Percentiles rank a stretch among this genome's conserved stretches.
Evolutionary conservation across 495 filamentous ascomycete species (phyloP).

Genomic region (Filosporella fistucella): DNA sequence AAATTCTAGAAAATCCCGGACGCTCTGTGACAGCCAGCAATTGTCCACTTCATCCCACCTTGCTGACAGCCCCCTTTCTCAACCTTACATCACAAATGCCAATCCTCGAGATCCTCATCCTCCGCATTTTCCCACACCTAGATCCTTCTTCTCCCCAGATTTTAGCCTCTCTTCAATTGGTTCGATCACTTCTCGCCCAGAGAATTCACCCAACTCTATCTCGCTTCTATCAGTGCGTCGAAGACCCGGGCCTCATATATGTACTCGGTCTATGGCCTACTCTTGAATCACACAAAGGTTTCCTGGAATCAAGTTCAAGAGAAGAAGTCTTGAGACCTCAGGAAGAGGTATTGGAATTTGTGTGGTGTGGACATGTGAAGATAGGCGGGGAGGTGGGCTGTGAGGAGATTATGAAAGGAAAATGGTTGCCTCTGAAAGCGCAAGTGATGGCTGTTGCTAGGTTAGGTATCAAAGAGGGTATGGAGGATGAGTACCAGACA

Average conservation of each 20-base stretch:
- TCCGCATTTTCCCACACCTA: background rate
- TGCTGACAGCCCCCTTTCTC: no score
- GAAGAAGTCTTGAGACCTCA: constrained; percentile 2
- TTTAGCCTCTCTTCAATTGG: background rate
- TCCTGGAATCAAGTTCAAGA: background rate
- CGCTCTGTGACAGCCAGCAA: no score
- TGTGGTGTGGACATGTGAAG: constrained; percentile 1
- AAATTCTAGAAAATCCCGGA: no score
- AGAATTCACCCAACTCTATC: constrained; percentile 7
- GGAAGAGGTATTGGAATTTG: constrained; percentile 2
- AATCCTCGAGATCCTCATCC: constrained; percentile 7
- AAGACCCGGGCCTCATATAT: constrained; percentile 6
- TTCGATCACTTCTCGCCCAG: background rate
- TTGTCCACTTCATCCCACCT: no score
- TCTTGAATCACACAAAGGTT: background rate
- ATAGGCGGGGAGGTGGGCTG: background rate
- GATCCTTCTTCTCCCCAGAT: background rate
- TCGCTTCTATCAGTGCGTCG: constrained; percentile 12
- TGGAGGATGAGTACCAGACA: no score
- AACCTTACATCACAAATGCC: background rate
- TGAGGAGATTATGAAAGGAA: background rate
- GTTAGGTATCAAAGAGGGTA: no score
- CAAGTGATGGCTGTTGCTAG: constrained; percentile 7
- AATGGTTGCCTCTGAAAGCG: constrained; percentile 3
- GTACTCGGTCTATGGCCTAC: constrained; percentile 9